These are phyloP conservation scores for Thuidium tamariscinum DNA, from an alignment of 225 moss, liverwort and hornwort genomes.

Conservation along the genomic window DNA sequence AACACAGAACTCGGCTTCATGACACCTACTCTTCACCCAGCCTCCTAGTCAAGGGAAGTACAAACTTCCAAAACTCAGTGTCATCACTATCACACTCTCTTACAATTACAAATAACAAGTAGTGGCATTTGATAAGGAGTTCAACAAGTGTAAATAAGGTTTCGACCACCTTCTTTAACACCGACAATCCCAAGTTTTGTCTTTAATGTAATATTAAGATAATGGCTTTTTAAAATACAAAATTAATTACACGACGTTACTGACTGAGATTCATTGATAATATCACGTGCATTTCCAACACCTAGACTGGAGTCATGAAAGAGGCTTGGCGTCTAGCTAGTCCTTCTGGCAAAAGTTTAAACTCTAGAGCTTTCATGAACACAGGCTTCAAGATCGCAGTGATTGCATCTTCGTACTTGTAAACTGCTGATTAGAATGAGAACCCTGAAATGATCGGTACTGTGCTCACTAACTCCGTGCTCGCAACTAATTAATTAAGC, in stretches of 20 bases:
- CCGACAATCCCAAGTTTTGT: not conserved
- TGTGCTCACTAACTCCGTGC: not conserved
- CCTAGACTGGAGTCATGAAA: not conserved
- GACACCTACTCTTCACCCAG: not conserved
- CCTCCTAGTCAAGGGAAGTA: not conserved
- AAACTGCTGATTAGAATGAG: not conserved
- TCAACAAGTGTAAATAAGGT: not conserved
- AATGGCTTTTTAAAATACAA: not conserved
- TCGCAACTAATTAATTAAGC: too few species aligned
- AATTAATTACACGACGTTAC: not conserved
- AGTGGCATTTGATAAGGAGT: not conserved
- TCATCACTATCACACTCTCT: not conserved
- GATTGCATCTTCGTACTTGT: not conserved
- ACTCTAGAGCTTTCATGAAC: not conserved
- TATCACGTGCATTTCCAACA: not conserved
- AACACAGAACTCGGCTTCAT: too few species aligned
- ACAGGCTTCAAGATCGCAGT: not conserved
- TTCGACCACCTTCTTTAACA: not conserved
- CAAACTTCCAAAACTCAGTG: not conserved
- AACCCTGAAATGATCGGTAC: not conserved
- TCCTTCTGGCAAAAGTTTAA: not conserved
- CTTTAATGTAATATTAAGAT: too few species aligned
- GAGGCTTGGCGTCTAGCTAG: not conserved
- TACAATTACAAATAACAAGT: not conserved
- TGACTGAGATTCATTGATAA: not conserved